Percentiles rank a stretch among this genome's conserved stretches.
Conservation (phyloP, 2,329 filamentous ascomycete species). For the Alternaria conjuncta region DNA sequence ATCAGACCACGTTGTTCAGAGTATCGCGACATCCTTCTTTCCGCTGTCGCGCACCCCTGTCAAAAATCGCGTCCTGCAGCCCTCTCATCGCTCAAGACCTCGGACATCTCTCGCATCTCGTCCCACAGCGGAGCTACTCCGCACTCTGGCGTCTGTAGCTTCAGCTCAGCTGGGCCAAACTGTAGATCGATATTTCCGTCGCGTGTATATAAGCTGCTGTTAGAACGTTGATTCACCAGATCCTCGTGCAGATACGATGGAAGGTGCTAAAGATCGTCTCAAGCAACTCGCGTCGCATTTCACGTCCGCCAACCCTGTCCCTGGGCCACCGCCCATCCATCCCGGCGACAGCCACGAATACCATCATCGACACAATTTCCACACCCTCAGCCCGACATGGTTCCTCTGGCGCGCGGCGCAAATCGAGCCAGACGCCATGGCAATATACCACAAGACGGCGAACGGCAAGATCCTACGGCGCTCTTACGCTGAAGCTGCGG, state of each 20-base stretch:
- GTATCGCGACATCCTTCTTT: background rate
- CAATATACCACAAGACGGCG: conserved; percentile 83
- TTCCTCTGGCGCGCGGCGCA: conserved; percentile 85
- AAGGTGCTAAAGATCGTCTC: conserved; percentile 34
- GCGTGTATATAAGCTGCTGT: conserved; percentile 4
- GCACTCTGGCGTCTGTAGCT: conserved; percentile 22
- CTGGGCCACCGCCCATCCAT: conserved; percentile 46
- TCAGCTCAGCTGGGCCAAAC: conserved; percentile 4
- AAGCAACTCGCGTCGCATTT: conserved; percentile 49
- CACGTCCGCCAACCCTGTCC: conserved; percentile 38
- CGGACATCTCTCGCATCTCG: conserved; percentile 6
- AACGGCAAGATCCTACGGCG: conserved; percentile 77
- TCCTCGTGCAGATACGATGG: conserved; percentile 5
- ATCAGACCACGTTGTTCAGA: background rate
- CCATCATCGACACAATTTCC: conserved; percentile 65
- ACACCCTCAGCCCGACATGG: conserved; percentile 83
- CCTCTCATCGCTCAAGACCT: background rate
- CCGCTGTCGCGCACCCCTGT: background rate
- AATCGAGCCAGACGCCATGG: conserved; percentile 82
- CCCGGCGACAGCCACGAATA: conserved; percentile 46
- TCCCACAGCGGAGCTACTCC: conserved; percentile 19
- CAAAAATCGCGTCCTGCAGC: background rate
- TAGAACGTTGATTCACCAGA: background rate
- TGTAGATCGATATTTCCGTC: conserved; percentile 7
- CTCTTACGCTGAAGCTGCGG: conserved; percentile 80